A percentile compares a stretch with the other conserved stretches of the same genome.
Conservation (phyloP, 1,139 yeast genomes). For the Debaryomyces sp. region DNA sequence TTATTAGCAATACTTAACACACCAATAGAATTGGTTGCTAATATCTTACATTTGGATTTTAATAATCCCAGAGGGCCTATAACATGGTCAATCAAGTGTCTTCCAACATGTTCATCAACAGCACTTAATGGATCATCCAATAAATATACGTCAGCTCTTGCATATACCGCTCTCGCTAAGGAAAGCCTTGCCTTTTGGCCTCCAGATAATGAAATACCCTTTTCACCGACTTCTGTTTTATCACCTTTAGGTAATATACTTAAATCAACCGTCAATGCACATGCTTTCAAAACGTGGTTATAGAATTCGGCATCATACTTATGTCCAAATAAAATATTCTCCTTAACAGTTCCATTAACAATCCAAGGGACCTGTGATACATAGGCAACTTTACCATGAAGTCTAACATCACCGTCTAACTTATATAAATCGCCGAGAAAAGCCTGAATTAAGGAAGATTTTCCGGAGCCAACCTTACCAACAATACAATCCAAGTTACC, state of each 20-base stretch:
- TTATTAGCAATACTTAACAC: constrained; percentile 79
- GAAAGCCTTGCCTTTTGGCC: constrained; percentile 96
- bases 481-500: constrained; percentile 87
- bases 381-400: constrained; percentile 84
- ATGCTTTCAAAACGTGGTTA: constrained; percentile 77
- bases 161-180: constrained; percentile 92
- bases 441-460: constrained; percentile 83
- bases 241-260: constrained; percentile 86
- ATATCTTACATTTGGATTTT: constrained; percentile 71
- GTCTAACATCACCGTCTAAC: constrained; percentile 70
- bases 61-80: constrained; percentile 83
- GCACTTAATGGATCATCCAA: constrained; percentile 86
- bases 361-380: constrained; percentile 94
- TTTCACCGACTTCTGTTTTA: constrained; percentile 90
- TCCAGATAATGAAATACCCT: constrained; percentile 94
- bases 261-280: constrained; percentile 85
- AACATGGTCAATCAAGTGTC: constrained; percentile 54
- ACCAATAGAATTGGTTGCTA: constrained; percentile 88
- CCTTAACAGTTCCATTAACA: constrained; percentile 90
- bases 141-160: constrained; percentile 89
- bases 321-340: constrained; percentile 88
- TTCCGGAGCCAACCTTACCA: constrained; percentile 93
- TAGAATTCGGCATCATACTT: constrained; percentile 81
- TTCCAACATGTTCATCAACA: constrained; percentile 93
- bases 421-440: constrained; percentile 85